Evolutionary conservation across 306 rosid species (phyloP).

Genomic region (Trifolium fragiferum): DNA sequence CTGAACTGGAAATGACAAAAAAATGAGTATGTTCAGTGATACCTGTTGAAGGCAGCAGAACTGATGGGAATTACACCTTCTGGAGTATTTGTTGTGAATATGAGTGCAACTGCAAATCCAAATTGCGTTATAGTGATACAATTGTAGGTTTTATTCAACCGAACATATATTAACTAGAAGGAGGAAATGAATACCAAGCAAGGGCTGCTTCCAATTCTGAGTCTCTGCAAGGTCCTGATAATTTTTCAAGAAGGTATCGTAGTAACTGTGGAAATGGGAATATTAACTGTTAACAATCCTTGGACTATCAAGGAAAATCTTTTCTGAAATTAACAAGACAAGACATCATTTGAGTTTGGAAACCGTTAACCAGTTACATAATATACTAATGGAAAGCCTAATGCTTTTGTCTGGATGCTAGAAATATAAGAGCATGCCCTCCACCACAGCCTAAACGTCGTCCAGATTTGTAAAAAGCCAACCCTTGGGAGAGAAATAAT

Average conservation of each 20-base stretch:
- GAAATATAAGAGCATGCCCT: constrained; percentile 63
- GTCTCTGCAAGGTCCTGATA: constrained; percentile 77
- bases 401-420: constrained; percentile 14
- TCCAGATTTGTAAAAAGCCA: constrained; percentile 91
- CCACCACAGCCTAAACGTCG: constrained; percentile 98
- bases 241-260: constrained; percentile 81
- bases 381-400: no score
- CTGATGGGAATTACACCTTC: constrained; percentile 83
- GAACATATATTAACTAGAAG: constrained; percentile 12
- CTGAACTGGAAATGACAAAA: no score
- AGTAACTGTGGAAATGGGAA: constrained; percentile 57
- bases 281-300: constrained; percentile 20
- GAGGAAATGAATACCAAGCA: constrained; percentile 63
- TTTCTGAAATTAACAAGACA: not conserved
- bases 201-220: constrained; percentile 83
- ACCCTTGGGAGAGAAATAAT: constrained; percentile 59
- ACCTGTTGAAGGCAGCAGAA: constrained; percentile 71
- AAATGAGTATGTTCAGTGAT: constrained; percentile 34
- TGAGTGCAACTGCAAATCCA: constrained; percentile 78
- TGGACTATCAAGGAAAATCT: not conserved
- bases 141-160: constrained; percentile 28
- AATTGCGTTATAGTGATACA: constrained; percentile 14
- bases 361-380: no score
- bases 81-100: constrained; percentile 80
- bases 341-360: no score